A percentile compares a stretch with the other conserved stretches of the same genome.
Conservation (phyloP, 2,329 filamentous ascomycete genomes). For the Chalaropsis thielavioides region DNA sequence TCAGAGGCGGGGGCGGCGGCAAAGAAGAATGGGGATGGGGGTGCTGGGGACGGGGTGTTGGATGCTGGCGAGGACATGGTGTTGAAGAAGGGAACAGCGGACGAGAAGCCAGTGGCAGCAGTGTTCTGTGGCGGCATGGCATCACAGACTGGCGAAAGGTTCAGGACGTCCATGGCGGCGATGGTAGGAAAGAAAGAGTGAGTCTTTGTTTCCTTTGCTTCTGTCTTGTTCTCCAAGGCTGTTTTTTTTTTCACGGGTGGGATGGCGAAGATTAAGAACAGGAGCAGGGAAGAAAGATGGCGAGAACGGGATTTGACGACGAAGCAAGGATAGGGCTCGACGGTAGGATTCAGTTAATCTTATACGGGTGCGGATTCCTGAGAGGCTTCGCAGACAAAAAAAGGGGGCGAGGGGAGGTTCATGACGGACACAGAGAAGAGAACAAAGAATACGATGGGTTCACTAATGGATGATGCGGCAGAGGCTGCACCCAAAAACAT, state of each 20-base stretch:
- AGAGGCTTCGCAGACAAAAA: not conserved
- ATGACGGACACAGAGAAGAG: too few relatives aligned
- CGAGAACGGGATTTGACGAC: not conserved
- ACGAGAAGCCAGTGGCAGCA: not conserved
- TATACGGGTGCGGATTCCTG: not conserved
- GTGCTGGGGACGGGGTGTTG: not conserved
- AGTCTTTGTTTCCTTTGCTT: not conserved
- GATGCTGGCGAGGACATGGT: not conserved
- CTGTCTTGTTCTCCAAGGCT: not conserved
- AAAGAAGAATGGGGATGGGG: not conserved
- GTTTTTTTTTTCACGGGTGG: not conserved
- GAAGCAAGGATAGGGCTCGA: not conserved
- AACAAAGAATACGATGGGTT: too few relatives aligned
- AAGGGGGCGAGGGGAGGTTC: not conserved
- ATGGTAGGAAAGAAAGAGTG: not conserved
- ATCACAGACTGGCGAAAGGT: not conserved
- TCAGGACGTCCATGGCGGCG: not conserved
- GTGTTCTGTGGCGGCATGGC: not conserved
- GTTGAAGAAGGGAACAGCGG: not conserved
- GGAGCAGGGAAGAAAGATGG: not conserved
- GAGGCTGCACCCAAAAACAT: too few relatives aligned
- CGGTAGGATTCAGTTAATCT: not conserved
- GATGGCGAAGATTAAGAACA: not conserved
- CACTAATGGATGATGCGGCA: too few relatives aligned
- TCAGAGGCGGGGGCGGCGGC: not conserved